phyloP scores from a whole-genome alignment of 495 filamentous ascomycete genomes.

The Xylaria palmicola region DNA sequence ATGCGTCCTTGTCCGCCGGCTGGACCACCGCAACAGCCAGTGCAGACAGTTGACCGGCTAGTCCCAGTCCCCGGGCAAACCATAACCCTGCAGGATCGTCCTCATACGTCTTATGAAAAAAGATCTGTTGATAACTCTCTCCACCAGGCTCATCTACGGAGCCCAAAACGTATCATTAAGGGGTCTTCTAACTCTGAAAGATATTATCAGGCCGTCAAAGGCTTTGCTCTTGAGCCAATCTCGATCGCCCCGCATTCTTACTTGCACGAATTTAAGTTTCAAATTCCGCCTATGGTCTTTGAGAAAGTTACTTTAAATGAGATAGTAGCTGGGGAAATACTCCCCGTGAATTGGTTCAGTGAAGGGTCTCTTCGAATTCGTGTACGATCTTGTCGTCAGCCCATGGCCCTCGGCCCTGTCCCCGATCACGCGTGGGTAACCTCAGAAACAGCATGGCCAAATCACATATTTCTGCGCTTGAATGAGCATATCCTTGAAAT shows the following conservation, averaged over 20 bases:
- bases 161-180: slow-evolving; percentile 47
- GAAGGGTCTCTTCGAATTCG: slow-evolving; percentile 42
- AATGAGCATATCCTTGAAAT: slow-evolving; percentile 60
- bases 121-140: slow-evolving; percentile 49
- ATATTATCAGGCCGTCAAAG: slow-evolving; percentile 48
- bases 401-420: slow-evolving; percentile 2
- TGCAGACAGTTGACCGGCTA: slow-evolving; percentile 21
- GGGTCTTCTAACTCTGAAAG: slow-evolving; percentile 24
- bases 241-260: slow-evolving; percentile 28
- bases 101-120: slow-evolving; percentile 39
- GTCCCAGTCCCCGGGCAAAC: slow-evolving; percentile 31
- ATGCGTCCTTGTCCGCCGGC: neutral
- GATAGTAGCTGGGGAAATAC: slow-evolving; percentile 3
- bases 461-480: slow-evolving; percentile 64
- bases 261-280: slow-evolving; percentile 34
- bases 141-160: slow-evolving; percentile 58
- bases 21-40: neutral
- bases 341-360: slow-evolving; percentile 34
- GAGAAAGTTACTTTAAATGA: slow-evolving; percentile 20
- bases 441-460: slow-evolving; percentile 68
- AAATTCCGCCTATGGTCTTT: slow-evolving; percentile 34
- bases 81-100: slow-evolving; percentile 30
- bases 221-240: slow-evolving; percentile 42
- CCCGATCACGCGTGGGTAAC: slow-evolving; percentile 58
- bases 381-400: slow-evolving; percentile 32